Evolutionary conservation across 305 asterid genomes (phyloP).

Genomic region (Fraxinus angustifolia): DNA sequence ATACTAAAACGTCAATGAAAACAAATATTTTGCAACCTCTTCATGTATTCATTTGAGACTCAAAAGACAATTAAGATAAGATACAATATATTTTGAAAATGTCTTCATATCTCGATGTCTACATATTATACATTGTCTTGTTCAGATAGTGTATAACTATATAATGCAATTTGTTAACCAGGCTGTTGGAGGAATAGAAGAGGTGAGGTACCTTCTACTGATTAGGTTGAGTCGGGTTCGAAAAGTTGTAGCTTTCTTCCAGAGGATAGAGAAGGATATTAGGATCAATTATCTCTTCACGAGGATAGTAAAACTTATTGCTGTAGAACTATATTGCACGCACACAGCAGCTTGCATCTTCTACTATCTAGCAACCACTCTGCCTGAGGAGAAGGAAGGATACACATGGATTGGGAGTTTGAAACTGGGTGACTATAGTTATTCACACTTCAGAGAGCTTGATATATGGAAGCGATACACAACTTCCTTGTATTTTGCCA

Average conservation of each 20-base stretch:
- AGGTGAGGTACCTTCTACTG: constrained; percentile 76
- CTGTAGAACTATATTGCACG: constrained; percentile 81
- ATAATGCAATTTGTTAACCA: constrained; percentile 18
- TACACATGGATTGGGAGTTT: constrained; percentile 97
- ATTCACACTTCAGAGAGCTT: constrained; percentile 65
- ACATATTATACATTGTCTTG: neutral
- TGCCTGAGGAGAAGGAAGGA: constrained; percentile 70
- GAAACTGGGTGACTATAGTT: constrained; percentile 71
- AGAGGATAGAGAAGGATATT: constrained; percentile 76
- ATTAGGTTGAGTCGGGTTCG: constrained; percentile 75
- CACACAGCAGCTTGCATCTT: constrained; percentile 96
- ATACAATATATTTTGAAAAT: neutral
- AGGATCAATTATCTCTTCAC: constrained; percentile 78
- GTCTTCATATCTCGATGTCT: neutral
- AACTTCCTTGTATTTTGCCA: constrained; percentile 80
- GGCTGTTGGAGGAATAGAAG: constrained; percentile 64
- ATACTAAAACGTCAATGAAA: neutral
- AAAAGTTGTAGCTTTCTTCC: constrained; percentile 50
- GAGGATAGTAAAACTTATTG: constrained; percentile 67
- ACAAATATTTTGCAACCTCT: neutral
- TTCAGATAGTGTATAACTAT: neutral
- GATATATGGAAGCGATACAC: constrained; percentile 77
- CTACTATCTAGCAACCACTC: constrained; percentile 83
- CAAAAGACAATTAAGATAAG: neutral
- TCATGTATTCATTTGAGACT: neutral